Evolutionary conservation across 768 basidiomycete genomes (phyloP).

Genomic region (Pleurotus platypus): DNA sequence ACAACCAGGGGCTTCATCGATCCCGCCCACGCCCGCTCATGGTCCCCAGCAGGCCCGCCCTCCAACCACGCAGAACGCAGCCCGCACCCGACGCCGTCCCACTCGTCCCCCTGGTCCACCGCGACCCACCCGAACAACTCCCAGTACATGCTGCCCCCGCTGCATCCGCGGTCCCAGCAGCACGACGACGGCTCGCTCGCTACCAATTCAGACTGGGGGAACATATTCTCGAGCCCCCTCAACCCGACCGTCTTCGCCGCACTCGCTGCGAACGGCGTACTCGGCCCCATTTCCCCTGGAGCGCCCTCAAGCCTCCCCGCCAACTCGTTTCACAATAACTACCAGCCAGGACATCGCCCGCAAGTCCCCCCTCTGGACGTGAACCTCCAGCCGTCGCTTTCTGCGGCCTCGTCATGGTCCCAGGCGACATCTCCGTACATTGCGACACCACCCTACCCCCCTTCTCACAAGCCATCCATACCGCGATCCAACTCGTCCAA

Average conservation of each 20-base stretch:
- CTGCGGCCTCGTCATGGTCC: constrained; percentile 12
- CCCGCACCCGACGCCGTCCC: constrained; percentile 26
- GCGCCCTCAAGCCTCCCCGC: constrained; percentile 36
- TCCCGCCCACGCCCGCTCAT: constrained; percentile 19
- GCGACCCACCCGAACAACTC: constrained; percentile 3
- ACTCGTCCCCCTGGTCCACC: constrained; percentile 30
- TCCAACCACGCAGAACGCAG: constrained; percentile 23
- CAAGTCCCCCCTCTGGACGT: constrained; percentile 3
- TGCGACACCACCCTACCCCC: constrained; percentile 11
- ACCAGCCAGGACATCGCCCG: constrained; percentile 6
- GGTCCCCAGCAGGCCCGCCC: constrained; percentile 30
- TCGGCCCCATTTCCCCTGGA: constrained; percentile 34
- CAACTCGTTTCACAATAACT: constrained; percentile 27
- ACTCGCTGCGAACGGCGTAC: constrained; percentile 56
- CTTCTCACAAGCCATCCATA: constrained; percentile 8
- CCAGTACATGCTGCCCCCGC: constrained; percentile 6
- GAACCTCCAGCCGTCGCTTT: constrained; percentile 14
- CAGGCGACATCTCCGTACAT: constrained; percentile 4
- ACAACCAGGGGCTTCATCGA: constrained; percentile 25
- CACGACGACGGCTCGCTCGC: constrained; percentile 14
- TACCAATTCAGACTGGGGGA: constrained; percentile 42
- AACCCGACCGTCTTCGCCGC: constrained; percentile 58
- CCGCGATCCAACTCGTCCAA: constrained; percentile 2
- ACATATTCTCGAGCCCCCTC: constrained; percentile 59
- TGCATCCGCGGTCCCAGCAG: constrained; percentile 2